Evolutionary conservation across 2,329 filamentous ascomycete genomes (phyloP).

Genomic region (Cryoendolithus antarcticus): DNA sequence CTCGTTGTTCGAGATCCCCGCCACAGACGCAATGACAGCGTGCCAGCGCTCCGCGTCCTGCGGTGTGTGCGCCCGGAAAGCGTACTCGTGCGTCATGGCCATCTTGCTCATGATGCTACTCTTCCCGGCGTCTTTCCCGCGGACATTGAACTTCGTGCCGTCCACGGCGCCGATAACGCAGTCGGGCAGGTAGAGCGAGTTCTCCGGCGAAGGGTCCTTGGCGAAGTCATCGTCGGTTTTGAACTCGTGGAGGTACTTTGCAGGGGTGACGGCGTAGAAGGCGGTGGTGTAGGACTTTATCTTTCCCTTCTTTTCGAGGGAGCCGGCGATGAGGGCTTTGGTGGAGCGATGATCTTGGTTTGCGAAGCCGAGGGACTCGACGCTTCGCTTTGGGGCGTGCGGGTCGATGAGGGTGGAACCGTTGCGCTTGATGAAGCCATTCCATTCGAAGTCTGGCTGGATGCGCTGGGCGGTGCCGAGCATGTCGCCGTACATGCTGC

Average conservation of each 20-base stretch:
- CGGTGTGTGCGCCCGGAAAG: conserved; percentile 76
- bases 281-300: conserved; percentile 58
- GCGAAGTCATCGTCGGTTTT: conserved; percentile 71
- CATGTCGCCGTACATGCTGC: conserved; percentile 74
- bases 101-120: conserved; percentile 61
- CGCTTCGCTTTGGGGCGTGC: conserved; percentile 56
- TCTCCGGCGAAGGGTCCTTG: conserved; percentile 67
- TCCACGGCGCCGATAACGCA: conserved; percentile 61
- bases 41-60: conserved; percentile 79
- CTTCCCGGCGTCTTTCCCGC: conserved; percentile 83
- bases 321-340: conserved; percentile 73
- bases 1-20: conserved; percentile 38
- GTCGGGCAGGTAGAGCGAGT: conserved; percentile 85
- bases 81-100: conserved; percentile 63
- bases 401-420: conserved; percentile 64
- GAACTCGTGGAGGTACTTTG: conserved; percentile 89
- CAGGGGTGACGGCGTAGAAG: conserved; percentile 84
- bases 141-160: conserved; percentile 82
- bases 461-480: conserved; percentile 64
- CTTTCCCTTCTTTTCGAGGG: conserved; percentile 79
- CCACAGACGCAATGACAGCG: conserved; percentile 53
- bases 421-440: conserved; percentile 64
- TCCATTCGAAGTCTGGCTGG: conserved; percentile 82
- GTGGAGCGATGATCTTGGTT: conserved; percentile 78
- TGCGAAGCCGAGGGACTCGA: conserved; percentile 67